These are phyloP conservation scores for Pichia californica DNA, from an alignment of 805 yeast species.

Conservation along the genomic window DNA sequence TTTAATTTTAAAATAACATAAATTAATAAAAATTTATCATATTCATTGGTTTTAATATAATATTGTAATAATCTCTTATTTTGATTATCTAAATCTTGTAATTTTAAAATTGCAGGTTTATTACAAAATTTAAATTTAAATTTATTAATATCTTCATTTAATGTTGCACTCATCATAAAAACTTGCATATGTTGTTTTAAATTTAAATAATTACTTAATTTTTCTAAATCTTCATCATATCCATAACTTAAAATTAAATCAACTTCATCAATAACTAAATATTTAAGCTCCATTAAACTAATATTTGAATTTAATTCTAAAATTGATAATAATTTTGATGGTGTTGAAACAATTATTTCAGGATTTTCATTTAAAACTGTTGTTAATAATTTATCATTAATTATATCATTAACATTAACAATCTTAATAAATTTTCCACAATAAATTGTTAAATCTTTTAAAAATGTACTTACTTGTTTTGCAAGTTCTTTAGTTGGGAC, in stretches of 20 bases:
- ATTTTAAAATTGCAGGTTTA: conserved; percentile 71
- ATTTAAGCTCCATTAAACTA: conserved; percentile 51
- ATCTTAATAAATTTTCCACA: conserved; percentile 61
- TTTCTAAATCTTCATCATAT: conserved; percentile 74
- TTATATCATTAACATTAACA: conserved; percentile 56
- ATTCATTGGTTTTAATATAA: conserved; percentile 79
- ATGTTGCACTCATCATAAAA: conserved; percentile 93
- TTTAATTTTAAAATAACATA: conserved; percentile 88
- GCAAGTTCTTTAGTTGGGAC: conserved; percentile 94
- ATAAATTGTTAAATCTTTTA: conserved; percentile 60
- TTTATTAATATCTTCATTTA: conserved; percentile 76
- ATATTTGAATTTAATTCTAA: conserved; percentile 42
- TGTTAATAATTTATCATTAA: conserved; percentile 63
- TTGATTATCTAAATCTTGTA: conserved; percentile 56
- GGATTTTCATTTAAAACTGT: conserved; percentile 71
- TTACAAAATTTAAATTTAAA: conserved; percentile 76
- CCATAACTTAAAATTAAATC: conserved; percentile 89
- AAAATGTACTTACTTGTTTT: conserved; percentile 69
- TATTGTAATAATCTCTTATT: conserved; percentile 69
- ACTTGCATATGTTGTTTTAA: conserved; percentile 73
- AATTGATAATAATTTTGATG: conserved; percentile 60
- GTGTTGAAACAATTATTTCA: conserved; percentile 80
- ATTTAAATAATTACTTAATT: conserved; percentile 59
- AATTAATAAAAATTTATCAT: conserved; percentile 84
- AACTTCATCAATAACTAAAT: conserved; percentile 88